Evolutionary conservation across 768 basidiomycete genomes (phyloP).

Genomic region (Auriscalpium microsporum): DNA sequence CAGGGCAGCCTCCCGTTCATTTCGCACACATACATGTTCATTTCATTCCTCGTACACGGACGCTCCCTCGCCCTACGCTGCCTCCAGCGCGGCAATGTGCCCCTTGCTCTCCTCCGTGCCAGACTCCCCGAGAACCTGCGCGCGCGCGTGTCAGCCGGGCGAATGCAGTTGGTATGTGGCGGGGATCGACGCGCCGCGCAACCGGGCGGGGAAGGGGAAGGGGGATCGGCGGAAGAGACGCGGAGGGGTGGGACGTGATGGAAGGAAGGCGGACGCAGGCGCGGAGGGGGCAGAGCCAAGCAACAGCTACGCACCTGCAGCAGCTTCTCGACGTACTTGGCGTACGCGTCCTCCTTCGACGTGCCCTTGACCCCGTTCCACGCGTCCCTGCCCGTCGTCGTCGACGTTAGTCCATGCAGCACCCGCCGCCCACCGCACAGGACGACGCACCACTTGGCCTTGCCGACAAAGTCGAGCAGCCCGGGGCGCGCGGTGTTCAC

Average conservation of each 20-base stretch:
- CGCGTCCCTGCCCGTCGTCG: slow-evolving; percentile 74
- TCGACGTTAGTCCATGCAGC: too few species aligned
- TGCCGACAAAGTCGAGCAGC: slow-evolving; percentile 77
- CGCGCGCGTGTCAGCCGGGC: slow-evolving; percentile 8
- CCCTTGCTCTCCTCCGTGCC: slow-evolving; percentile 46
- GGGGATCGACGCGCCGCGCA: too few species aligned
- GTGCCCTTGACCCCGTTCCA: slow-evolving; percentile 71
- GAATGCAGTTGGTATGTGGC: not conserved
- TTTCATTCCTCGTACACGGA: too few species aligned
- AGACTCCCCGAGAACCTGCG: slow-evolving; percentile 48
- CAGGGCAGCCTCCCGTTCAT: too few species aligned
- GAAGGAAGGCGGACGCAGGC: not conserved
- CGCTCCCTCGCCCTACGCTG: slow-evolving; percentile 27
- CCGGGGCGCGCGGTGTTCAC: slow-evolving; percentile 58
- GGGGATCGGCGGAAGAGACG: too few species aligned
- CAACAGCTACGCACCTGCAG: slow-evolving; percentile 40
- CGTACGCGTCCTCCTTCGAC: slow-evolving; percentile 61
- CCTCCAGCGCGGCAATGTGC: slow-evolving; percentile 52
- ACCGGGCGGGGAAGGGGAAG: too few species aligned
- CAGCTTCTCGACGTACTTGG: slow-evolving; percentile 70
- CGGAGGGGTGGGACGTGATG: too few species aligned
- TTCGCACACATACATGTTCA: too few species aligned
- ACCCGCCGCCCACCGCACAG: too few species aligned
- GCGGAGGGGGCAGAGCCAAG: not conserved
- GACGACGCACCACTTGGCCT: slow-evolving; percentile 74